Evolutionary conservation across 1,139 yeast species (phyloP), one percentile per base, ranked within the genome.

Genomic region (Taphrina betulina): DNA sequence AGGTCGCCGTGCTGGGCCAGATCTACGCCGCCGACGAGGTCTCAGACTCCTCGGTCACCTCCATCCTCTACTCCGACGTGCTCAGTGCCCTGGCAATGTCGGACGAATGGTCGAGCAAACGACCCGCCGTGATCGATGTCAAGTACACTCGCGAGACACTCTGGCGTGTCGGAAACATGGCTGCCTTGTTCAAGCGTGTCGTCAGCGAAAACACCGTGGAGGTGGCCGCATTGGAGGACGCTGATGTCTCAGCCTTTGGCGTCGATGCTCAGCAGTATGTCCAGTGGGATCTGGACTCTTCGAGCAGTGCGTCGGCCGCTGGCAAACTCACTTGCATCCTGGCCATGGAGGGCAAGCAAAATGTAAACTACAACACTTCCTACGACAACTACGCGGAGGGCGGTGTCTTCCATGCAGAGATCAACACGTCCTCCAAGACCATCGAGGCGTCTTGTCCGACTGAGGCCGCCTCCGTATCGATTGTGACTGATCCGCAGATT

Each of bases 381-480:
- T 88, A 74, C 65, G 95, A 90, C 68, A 88, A 86, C 67, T 70
- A 77, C 24, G 72, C 79, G 22, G 78, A 78, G 44, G 94, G 92
- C 36, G 96, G 96, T 61, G 69, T 80, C n/a, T 81, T 83, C 69
- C 88, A 85, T 69, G 78, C 90, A n/a, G 90, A 85, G 67, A 70
- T 89, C 58, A 73, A 77, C 14, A 64, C 67, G 4, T 51, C 65
- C 10, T 62, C 65, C 31, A 62, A 63, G 12, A 63, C 68, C 4
- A 58, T 68, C 28, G 63, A 69, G n/a, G 63, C 69, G 33, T 66
- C 74, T 19, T 67, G 73, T 26, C 68, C 69, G 42, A 72, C 79
- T 53, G 84, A 82, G 59, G 70, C 77, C 37, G 83, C 87, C 16
- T 83, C 82, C 64, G 75, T 85, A 35, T 77, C 82, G 19, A 67